A percentile compares a stretch with the other conserved stretches of the same genome.
These are phyloP conservation scores for Penicillium samsonianum DNA, from an alignment of 495 filamentous ascomycete species.

Conservation along the genomic window DNA sequence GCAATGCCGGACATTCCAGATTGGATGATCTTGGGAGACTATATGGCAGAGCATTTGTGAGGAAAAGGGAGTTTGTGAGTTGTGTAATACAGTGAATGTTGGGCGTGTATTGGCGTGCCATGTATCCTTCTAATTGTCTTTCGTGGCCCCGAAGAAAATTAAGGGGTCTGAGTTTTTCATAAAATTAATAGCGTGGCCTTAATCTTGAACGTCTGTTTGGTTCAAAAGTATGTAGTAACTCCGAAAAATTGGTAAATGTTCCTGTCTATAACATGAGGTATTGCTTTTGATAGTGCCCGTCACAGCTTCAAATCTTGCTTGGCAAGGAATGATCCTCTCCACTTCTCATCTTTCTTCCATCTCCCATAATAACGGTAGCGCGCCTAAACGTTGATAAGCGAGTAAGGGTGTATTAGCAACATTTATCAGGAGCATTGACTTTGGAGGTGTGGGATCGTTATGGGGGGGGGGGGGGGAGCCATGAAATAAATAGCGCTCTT, in stretches of 20 bases:
- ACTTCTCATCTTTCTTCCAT: too few relatives aligned
- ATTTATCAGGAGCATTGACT: too few relatives aligned
- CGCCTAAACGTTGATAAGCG: too few relatives aligned
- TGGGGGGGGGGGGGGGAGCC: too few relatives aligned
- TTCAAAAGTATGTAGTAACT: not conserved
- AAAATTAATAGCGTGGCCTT: too few relatives aligned
- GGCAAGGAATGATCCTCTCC: too few relatives aligned
- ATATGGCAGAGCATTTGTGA: constrained; percentile 29
- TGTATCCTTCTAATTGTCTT: not conserved
- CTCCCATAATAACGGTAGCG: too few relatives aligned
- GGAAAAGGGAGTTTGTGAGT: not conserved
- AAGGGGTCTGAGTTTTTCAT: too few relatives aligned
- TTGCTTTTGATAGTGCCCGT: not conserved
- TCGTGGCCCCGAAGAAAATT: not conserved
- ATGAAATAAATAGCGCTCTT: too few relatives aligned
- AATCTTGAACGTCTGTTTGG: not conserved
- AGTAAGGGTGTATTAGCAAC: too few relatives aligned
- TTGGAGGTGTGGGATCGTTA: too few relatives aligned
- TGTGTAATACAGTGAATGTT: not conserved
- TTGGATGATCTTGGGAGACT: constrained; percentile 34
- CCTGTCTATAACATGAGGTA: not conserved
- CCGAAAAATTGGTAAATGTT: not conserved
- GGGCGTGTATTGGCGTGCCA: not conserved
- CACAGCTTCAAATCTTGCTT: constrained; percentile 29
- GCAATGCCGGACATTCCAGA: constrained; percentile 32